Evolutionary conservation across 2,329 filamentous ascomycete species (phyloP), one percentile per base, ranked within the genome.

Genomic region (Penicillium italicum): DNA sequence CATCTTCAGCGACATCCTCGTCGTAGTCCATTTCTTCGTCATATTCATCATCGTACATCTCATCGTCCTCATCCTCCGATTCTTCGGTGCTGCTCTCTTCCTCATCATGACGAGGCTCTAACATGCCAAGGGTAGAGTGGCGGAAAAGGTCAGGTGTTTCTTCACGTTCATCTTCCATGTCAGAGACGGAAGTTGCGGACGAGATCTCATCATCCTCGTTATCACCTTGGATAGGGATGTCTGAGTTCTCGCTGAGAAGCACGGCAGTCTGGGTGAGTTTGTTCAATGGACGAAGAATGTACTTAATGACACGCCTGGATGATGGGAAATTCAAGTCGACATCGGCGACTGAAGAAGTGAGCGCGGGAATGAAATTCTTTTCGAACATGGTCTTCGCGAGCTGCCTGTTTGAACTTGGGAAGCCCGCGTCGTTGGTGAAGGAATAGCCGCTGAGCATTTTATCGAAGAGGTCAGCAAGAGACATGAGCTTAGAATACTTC

Each of bases 91-190:
- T 91, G 47, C 90, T 91, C 60, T 93, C 90, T 58, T 90, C 87
- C 57, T 91, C 88, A 55, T 91, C 88, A 55, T 88, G 85, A 47
- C 87, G 85, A 62, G 89, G 87, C 71, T 97, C 94, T 50, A 97
- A 86, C 86, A 97, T 95, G 47, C 94, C 93, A 22, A 99, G 80
- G 1, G 95, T 91, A 2, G 94, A 97, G 73, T 97, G 96, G 50
- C 95, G 89, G 77, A 97, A 97, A 20, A 99, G 82, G 75, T 99
- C 94, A 30, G 95, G 94, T 5, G 95, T 99, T 71, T 97, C 94
- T 73, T 96, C 91, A 42, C 91, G 87, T 53, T 90, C 87, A 58
- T 92, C 89, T 38, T 92, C 89, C 48, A 91, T 79, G 60, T 96
- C 92, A 11, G 93, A 97, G 24, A 96, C 84, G 0, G 93, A 96